Percentiles rank a stretch among this genome's conserved stretches.
These are phyloP conservation scores for Fusarium annulatum DNA, from an alignment of 2,329 filamentous ascomycete genomes.

Conservation along the genomic window DNA sequence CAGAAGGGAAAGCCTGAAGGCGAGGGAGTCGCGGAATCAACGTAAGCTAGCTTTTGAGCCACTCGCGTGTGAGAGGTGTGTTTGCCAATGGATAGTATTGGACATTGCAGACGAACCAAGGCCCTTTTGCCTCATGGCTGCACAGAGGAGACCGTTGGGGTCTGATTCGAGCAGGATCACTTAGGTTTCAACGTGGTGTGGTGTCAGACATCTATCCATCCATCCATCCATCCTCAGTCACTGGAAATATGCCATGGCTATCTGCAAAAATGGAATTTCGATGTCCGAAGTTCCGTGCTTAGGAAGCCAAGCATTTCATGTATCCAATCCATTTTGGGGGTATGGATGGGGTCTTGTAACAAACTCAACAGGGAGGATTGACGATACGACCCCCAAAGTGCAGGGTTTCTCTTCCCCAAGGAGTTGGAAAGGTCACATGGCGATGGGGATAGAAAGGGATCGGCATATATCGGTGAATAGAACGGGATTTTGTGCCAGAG, in stretches of 20 bases:
- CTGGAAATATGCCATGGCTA: neutral
- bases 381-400: conserved; percentile 1
- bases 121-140: conserved; percentile 1
- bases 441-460: conserved; percentile 10
- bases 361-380: conserved; percentile 5
- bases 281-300: neutral
- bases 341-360: conserved; percentile 10
- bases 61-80: conserved; percentile 10
- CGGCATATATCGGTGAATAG: conserved; percentile 22
- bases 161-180: neutral
- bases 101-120: conserved; percentile 12
- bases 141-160: conserved; percentile 13
- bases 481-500: conserved; percentile 7
- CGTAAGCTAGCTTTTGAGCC: conserved; percentile 25
- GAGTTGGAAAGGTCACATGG: conserved; percentile 2
- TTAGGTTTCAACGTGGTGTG: neutral
- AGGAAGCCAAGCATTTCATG: neutral
- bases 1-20: conserved; percentile 29
- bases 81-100: conserved; percentile 17
- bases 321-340: conserved; percentile 3
- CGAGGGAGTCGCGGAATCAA: conserved; percentile 32
- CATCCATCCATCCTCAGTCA: neutral
- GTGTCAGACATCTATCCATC: neutral
- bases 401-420: conserved; percentile 24
- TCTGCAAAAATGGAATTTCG: conserved; percentile 5